phyloP scores from a whole-genome alignment of 768 basidiomycete genomes.

The Trichaptum fuscoviolaceum region DNA sequence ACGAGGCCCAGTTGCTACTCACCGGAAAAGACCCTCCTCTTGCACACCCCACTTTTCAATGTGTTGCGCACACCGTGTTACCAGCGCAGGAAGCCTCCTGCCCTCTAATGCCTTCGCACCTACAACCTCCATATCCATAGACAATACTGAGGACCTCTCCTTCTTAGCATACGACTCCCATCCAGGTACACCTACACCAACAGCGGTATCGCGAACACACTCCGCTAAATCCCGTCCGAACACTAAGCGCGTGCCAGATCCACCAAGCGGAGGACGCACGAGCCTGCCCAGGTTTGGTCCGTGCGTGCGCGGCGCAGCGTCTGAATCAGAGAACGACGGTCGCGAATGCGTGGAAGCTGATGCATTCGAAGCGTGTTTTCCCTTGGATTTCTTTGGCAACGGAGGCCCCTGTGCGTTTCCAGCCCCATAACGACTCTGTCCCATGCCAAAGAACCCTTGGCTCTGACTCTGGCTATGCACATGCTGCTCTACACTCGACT shows the following conservation, averaged over 20 bases:
- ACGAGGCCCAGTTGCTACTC: conserved; percentile 17
- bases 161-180: conserved; percentile 9
- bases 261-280: conserved; percentile 49
- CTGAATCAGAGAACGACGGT: conserved; percentile 39
- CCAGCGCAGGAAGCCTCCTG: conserved; percentile 60
- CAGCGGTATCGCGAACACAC: conserved; percentile 54
- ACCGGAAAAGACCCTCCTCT: conserved; percentile 87
- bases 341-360: conserved; percentile 35
- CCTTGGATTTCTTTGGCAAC: conserved; percentile 32
- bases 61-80: conserved; percentile 80
- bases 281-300: conserved; percentile 51
- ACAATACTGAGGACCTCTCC: background rate
- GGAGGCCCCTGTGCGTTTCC: conserved; percentile 6
- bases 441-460: background rate
- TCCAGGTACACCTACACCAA: conserved; percentile 23
- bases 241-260: conserved; percentile 46
- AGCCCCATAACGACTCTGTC: conserved; percentile 5
- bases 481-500: background rate
- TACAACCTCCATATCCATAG: conserved; percentile 15
- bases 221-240: conserved; percentile 58
- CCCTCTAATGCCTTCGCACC: conserved; percentile 16
- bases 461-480: background rate
- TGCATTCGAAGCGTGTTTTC: conserved; percentile 47
- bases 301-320: conserved; percentile 25
- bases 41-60: conserved; percentile 76